These are phyloP conservation scores for Blakeslea trispora DNA, from an alignment of 371 early-diverging fungal genomes.

Conservation along the genomic window DNA sequence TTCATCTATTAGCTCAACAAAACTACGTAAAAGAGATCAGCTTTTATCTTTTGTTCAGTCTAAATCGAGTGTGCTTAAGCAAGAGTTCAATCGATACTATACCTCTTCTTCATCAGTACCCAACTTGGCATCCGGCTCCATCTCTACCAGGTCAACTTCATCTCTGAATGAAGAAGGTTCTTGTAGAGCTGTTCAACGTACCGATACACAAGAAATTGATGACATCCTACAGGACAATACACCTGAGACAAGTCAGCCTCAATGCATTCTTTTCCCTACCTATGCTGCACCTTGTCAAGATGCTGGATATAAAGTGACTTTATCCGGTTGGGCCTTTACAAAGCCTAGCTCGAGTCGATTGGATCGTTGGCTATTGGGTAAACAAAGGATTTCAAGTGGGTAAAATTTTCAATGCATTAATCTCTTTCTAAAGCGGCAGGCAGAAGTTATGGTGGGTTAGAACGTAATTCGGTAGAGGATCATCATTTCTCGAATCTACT, in stretches of 20 bases:
- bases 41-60: conserved; percentile 30
- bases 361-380: conserved; percentile 39
- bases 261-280: conserved; percentile 47
- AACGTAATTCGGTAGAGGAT: conserved; percentile 42
- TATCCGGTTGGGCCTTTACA: conserved; percentile 47
- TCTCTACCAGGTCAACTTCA: too few relatives aligned
- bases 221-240: conserved; percentile 19
- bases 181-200: conserved; percentile 17
- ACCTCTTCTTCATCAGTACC: too few relatives aligned
- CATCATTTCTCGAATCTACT: conserved; percentile 37
- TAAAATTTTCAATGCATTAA: too few relatives aligned
- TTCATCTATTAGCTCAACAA: too few relatives aligned
- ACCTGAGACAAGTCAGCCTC: conserved; percentile 30
- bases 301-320: conserved; percentile 28
- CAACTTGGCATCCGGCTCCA: too few relatives aligned
- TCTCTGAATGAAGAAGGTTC: too few relatives aligned
- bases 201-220: conserved; percentile 27
- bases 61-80: conserved; percentile 19
- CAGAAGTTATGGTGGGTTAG: conserved; percentile 42
- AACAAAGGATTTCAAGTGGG: too few relatives aligned
- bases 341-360: conserved; percentile 40
- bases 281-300: too few relatives aligned
- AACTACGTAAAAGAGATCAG: conserved; percentile 21
- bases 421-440: conserved; percentile 31
- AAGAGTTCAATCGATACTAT: conserved; percentile 31